Conservation (phyloP, 2,329 filamentous ascomycete species). For the Mollisiaceae sp. region DNA sequence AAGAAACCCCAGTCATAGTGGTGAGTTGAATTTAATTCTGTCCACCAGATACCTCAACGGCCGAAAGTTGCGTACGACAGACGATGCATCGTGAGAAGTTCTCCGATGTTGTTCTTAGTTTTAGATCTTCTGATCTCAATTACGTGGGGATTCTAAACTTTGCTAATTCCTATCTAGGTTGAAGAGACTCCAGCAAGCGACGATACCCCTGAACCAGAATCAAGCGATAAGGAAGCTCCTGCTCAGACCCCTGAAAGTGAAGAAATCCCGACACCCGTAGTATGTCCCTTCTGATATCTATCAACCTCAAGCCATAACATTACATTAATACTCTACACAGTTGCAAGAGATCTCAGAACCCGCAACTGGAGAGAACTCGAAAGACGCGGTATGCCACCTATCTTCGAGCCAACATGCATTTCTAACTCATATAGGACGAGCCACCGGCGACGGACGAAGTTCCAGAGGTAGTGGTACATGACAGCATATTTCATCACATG, state of each 20-base stretch:
- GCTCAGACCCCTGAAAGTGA: not conserved
- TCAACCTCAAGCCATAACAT: not conserved
- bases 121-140: not conserved
- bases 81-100: not conserved
- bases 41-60: not conserved
- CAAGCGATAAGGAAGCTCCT: not conserved
- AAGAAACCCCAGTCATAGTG: not conserved
- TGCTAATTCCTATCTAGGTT: not conserved
- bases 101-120: not conserved
- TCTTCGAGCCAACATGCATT: not conserved
- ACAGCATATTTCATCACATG: not conserved
- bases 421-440: not conserved
- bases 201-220: not conserved
- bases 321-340: constrained; percentile 2
- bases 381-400: not conserved
- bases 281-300: not conserved
- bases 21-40: not conserved
- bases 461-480: not conserved
- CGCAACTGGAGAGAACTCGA: not conserved
- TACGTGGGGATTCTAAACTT: not conserved
- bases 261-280: constrained; percentile 16
- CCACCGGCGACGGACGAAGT: not conserved
- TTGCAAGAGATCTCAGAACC: constrained; percentile 16
- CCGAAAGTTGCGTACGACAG: not conserved
- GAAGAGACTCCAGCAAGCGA: not conserved